Evolutionary conservation across 2,329 filamentous ascomycete genomes (phyloP), one percentile per base, ranked within the genome.

Genomic region (Didymellaceae sp.): DNA sequence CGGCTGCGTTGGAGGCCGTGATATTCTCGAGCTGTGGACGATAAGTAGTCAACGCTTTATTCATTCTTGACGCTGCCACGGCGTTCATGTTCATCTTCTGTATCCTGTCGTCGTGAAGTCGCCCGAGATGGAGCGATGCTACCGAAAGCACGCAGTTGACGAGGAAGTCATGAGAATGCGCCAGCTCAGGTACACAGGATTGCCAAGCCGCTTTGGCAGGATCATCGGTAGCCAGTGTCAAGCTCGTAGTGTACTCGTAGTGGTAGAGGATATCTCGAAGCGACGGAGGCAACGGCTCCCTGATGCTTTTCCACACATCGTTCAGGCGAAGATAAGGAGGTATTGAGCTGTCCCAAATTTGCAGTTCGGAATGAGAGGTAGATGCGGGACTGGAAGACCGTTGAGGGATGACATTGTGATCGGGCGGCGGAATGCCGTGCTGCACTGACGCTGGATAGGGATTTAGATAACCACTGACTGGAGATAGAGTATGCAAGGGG

Each of bases 101-200:
- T 17, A 48, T 56, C 45, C 38, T 43, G 13, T 41, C 39, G 24
- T 66, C 61, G 42, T 77, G 70, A 4, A 76, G 55, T 22, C 74
- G 72, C 10, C 72, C 74, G 8, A 79, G 60, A 48, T 80, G 78
- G 20, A 80, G 65, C 2, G 77, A 77, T 10, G 78, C 72, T 11
- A 80, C 61, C 2, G 77, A 75, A 0, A 80, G 62, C 5, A 80
- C 69, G 32, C 74, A 74, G 52, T 79, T 75, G 7, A 79, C 60
- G 6, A 80, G 64, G 38, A 75, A 80, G 2, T 74, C 65, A 50
- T 78, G 73, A 1, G 69, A 65, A 9, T 74, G 70, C 6, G 77
- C 78, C 35, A 78, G 52, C 34, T 72, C 68, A 10, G 68, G 69
- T 7, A 77, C 52, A 39, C 53, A 56, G 9, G 57, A 43, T 14